phyloP scores from a whole-genome alignment of 371 early-diverging fungal genomes.

The Mucor irregularis region DNA sequence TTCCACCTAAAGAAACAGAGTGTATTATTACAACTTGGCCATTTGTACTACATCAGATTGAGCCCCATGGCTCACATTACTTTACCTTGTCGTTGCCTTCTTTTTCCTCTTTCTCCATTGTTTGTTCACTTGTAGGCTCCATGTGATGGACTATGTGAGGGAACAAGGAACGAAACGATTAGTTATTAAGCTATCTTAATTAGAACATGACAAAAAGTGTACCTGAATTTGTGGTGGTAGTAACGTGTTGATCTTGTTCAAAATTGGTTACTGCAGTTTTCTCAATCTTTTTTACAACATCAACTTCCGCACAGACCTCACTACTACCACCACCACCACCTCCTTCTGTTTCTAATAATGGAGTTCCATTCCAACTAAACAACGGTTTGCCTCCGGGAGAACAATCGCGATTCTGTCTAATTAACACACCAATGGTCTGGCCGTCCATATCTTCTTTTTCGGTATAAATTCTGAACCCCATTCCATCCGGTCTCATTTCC shows the following conservation, averaged over 20 bases:
- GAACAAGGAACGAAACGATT: too few relatives aligned
- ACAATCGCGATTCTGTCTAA: slow-evolving; percentile 15
- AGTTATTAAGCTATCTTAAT: too few relatives aligned
- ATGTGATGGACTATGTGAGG: background rate
- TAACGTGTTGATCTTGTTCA: too few relatives aligned
- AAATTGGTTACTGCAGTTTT: too few relatives aligned
- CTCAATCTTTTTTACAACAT: too few relatives aligned
- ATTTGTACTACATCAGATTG: background rate
- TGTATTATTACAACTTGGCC: too few relatives aligned
- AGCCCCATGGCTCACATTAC: too few relatives aligned
- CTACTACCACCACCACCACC: background rate
- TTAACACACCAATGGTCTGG: slow-evolving; percentile 19
- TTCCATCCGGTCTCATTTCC: slow-evolving; percentile 31
- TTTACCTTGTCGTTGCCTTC: slow-evolving; percentile 3
- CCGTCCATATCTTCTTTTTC: slow-evolving; percentile 33
- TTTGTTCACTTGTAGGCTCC: too few relatives aligned
- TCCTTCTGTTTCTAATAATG: background rate
- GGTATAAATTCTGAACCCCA: slow-evolving; percentile 46
- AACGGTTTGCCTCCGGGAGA: slow-evolving; percentile 1
- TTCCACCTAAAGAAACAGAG: background rate
- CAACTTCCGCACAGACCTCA: background rate
- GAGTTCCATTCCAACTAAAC: slow-evolving; percentile 20
- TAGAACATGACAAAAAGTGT: too few relatives aligned
- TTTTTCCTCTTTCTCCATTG: background rate
- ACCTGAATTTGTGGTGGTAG: too few relatives aligned